phyloP scores from a whole-genome alignment of 225 moss, liverwort and hornwort genomes.

The Asterella californica region DNA sequence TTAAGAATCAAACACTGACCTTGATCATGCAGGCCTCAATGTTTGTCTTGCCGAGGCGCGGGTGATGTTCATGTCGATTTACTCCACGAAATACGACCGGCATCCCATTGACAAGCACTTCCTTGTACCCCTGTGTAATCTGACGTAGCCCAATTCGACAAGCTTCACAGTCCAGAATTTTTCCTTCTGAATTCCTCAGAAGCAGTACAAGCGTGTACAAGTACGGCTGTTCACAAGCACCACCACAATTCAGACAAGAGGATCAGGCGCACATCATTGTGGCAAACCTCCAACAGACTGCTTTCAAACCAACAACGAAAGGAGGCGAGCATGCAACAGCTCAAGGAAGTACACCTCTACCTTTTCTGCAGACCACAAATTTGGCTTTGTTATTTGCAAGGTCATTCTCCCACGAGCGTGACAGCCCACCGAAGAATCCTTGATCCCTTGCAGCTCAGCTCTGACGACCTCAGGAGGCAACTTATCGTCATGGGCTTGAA shows the following conservation, averaged over 20 bases:
- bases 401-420: constrained; percentile 55
- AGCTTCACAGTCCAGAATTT: constrained; percentile 75
- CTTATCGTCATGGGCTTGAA: constrained; percentile 30
- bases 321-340: background rate
- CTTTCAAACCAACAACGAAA: background rate
- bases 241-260: background rate
- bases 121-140: constrained; percentile 66
- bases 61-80: constrained; percentile 97
- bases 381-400: constrained; percentile 52
- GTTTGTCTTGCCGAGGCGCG: constrained; percentile 85
- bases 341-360: constrained; percentile 26
- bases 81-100: constrained; percentile 93
- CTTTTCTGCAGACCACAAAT: constrained; percentile 93
- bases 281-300: background rate
- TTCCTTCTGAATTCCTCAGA: constrained; percentile 63
- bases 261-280: background rate
- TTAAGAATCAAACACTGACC: constrained; percentile 34
- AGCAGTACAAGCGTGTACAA: constrained; percentile 79
- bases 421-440: constrained; percentile 66
- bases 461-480: constrained; percentile 55
- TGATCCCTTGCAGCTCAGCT: constrained; percentile 46
- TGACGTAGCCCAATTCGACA: constrained; percentile 81
- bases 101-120: constrained; percentile 81
- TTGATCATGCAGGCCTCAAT: constrained; percentile 91
- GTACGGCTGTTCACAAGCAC: constrained; percentile 57